phyloP scores from a whole-genome alignment of 495 filamentous ascomycete genomes.

The Aspergillus homomorphus region DNA sequence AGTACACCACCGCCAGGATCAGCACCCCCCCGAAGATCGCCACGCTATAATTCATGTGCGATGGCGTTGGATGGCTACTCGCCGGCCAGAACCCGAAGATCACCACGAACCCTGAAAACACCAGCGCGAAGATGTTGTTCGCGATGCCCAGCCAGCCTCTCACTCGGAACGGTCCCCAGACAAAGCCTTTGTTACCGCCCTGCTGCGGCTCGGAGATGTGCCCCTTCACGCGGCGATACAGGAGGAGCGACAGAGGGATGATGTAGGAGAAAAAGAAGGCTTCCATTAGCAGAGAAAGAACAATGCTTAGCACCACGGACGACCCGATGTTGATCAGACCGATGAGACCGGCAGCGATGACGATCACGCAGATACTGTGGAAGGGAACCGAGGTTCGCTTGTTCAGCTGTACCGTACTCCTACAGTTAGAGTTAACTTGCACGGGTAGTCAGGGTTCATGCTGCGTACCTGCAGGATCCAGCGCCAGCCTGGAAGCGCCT shows the following conservation, averaged over 20 bases:
- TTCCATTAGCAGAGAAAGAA: background rate
- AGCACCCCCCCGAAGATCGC: background rate
- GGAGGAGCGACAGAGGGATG: background rate
- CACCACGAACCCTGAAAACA: background rate
- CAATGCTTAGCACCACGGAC: background rate
- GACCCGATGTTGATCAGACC: constrained; percentile 2
- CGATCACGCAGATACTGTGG: constrained; percentile 1
- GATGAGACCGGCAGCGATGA: background rate
- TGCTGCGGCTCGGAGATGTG: background rate
- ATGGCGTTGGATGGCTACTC: background rate
- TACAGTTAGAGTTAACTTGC: background rate
- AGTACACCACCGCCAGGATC: constrained; percentile 2
- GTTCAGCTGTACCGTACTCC: background rate
- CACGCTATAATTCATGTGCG: background rate
- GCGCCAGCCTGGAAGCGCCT: background rate
- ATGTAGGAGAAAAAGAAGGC: background rate
- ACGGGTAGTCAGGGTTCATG: background rate
- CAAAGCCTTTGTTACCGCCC: background rate
- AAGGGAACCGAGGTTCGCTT: background rate
- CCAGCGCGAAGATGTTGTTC: background rate
- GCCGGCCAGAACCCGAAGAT: background rate
- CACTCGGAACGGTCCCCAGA: constrained; percentile 1
- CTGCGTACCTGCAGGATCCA: constrained; percentile 1
- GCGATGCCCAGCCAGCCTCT: background rate
- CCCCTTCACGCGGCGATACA: background rate